Evolutionary conservation across 2,329 filamentous ascomycete species (phyloP), one percentile per base, ranked within the genome.

Genomic region (Pseudogymnoascus verrucosus): DNA sequence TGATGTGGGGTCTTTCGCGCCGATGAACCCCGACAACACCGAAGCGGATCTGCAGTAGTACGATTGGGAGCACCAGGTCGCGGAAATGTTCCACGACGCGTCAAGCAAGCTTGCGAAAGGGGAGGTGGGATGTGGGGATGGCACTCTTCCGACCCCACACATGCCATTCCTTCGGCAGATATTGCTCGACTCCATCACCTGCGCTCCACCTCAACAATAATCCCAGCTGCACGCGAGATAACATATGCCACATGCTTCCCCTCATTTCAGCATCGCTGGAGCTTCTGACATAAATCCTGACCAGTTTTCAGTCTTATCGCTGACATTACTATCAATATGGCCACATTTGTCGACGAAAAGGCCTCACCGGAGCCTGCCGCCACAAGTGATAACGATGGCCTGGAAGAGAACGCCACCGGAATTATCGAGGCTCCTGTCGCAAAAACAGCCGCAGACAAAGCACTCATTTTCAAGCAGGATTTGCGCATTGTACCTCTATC

Each of bases 381-480:
- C 21, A 16, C 14, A 8, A n/a, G 23, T 14, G 5, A 14, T 16
- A 26, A 54, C 5, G 47, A 31, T 31, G 47, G 8, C 2, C 12
- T 31, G 5, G 47, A 54, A 26, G 23, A 54, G 47, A 26, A 4
- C 14, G 14, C 14, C 12, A n/a, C 23, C 31, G 8, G 14, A 5
- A 23, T 16, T 10, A 54, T 54, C 7, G 47, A 54, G n/a, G 47
- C 23, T 28, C 23, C 47, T 16, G 47, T 54, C 8, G 23, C 7
- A 28, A 31, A 8, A 75, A 60, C 69, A 74, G 80, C 47, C 78
- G 78, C 64, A 69, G 36, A 61, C 11, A 36, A 54, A 62, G 12
- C 36, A 10, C 36, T 54, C 14, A 4, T 54, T 54, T 54, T 28
- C 4, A 54, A 54, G 47, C 47, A 54, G 12, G 47, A 54, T 14